Evolutionary conservation across 2,329 filamentous ascomycete species (phyloP).

Genomic region (Delphinella strobiligena): DNA sequence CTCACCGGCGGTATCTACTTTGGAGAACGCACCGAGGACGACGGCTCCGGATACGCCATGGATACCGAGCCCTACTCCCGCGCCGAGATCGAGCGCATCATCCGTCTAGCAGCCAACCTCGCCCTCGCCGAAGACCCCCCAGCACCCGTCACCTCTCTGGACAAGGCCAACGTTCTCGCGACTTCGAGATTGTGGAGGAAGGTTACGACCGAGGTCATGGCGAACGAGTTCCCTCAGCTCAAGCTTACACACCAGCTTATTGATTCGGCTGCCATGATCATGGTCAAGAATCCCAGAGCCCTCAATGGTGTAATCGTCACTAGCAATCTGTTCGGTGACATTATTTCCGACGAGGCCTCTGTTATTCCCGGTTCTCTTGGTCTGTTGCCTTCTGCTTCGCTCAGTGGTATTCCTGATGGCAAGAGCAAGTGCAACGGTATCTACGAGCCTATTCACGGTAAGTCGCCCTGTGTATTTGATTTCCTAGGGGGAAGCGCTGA

Average conservation of each 20-base stretch:
- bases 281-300: conserved; percentile 83
- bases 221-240: conserved; percentile 77
- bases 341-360: conserved; percentile 88
- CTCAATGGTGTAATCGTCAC: conserved; percentile 88
- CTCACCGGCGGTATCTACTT: conserved; percentile 93
- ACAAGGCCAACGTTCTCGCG: conserved; percentile 94
- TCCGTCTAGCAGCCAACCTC: conserved; percentile 67
- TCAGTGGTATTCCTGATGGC: conserved; percentile 77
- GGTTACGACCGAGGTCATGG: conserved; percentile 73
- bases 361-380: conserved; percentile 89
- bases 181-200: conserved; percentile 83
- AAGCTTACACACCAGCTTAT: conserved; percentile 82
- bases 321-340: conserved; percentile 91
- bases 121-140: conserved; percentile 67
- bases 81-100: conserved; percentile 77
- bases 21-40: conserved; percentile 72
- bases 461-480: too few relatives aligned
- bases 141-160: conserved; percentile 70
- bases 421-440: conserved; percentile 82
- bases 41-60: conserved; percentile 60
- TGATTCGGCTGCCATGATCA: conserved; percentile 92
- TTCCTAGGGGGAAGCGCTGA: too few relatives aligned
- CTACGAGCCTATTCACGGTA: conserved; percentile 95
- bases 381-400: conserved; percentile 73
- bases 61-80: conserved; percentile 83